Conservation (phyloP, 2,329 filamentous ascomycete genomes). For the Fusarium multiceps region DNA sequence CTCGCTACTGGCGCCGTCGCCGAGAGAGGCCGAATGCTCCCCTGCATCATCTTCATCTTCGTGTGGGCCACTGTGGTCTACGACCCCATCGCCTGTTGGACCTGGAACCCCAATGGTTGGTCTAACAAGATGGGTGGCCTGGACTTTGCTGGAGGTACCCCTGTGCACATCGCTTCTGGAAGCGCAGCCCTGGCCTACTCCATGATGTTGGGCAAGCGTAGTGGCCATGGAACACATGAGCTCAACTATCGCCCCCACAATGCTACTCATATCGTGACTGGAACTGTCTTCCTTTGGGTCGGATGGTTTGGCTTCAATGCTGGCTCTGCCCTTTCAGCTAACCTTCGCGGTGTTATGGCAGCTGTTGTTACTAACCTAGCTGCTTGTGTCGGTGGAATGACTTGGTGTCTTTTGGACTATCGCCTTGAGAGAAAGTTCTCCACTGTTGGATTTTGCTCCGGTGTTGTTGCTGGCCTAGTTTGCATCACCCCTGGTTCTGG, state of each 20-base stretch:
- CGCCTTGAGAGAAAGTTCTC: conserved; percentile 92
- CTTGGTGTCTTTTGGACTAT: conserved; percentile 91
- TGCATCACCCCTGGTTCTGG: conserved; percentile 90
- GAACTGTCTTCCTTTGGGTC: conserved; percentile 94
- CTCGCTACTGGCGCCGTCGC: conserved; percentile 87
- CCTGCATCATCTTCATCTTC: conserved; percentile 92
- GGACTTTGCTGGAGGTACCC: conserved; percentile 90
- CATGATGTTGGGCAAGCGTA: conserved; percentile 87
- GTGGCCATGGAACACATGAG: conserved; percentile 86
- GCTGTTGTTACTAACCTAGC: conserved; percentile 87
- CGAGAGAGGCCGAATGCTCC: conserved; percentile 88
- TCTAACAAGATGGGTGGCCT: conserved; percentile 81
- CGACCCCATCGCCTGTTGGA: conserved; percentile 95
- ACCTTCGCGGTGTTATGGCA: conserved; percentile 87
- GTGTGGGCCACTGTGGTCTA: conserved; percentile 92
- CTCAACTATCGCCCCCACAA: conserved; percentile 94
- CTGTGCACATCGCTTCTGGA: conserved; percentile 88
- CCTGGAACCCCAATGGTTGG: conserved; percentile 89
- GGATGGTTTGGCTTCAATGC: conserved; percentile 97
- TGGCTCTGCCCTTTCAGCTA: conserved; percentile 82
- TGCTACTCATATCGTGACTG: conserved; percentile 90
- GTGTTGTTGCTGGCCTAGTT: conserved; percentile 87
- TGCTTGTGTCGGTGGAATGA: conserved; percentile 85
- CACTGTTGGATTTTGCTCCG: conserved; percentile 92
- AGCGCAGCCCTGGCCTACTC: conserved; percentile 88